Evolutionary conservation across 2,329 filamentous ascomycete genomes (phyloP).

Genomic region (Curvularia hawaiiensis): DNA sequence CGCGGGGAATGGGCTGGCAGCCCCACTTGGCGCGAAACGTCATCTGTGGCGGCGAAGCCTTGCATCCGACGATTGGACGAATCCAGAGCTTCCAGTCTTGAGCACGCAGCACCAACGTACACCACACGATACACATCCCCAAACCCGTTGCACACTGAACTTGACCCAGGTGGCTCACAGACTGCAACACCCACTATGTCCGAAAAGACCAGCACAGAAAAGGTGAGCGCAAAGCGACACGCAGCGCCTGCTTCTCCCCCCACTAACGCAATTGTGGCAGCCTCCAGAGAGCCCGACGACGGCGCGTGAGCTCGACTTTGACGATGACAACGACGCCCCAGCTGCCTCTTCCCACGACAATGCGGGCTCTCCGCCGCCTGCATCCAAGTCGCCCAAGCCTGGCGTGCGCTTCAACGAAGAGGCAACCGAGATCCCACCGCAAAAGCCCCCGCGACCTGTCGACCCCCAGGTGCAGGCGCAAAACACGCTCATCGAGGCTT

Average conservation of each 20-base stretch:
- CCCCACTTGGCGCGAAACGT: constrained; percentile 22
- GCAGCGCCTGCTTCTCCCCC: neutral
- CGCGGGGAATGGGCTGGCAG: neutral
- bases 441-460: constrained; percentile 82
- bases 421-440: constrained; percentile 62
- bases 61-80: constrained; percentile 14
- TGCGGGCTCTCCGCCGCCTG: constrained; percentile 45
- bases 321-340: constrained; percentile 59
- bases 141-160: neutral
- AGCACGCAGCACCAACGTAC: neutral
- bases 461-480: constrained; percentile 84
- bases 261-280: constrained; percentile 15
- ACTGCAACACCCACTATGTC: constrained; percentile 18
- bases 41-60: constrained; percentile 19
- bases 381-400: constrained; percentile 48
- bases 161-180: neutral
- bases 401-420: constrained; percentile 55
- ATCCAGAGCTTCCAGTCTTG: constrained; percentile 7
- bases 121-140: neutral
- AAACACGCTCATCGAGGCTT: constrained; percentile 89
- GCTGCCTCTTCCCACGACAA: constrained; percentile 31
- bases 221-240: constrained; percentile 9
- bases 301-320: constrained; percentile 61
- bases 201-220: constrained; percentile 24
- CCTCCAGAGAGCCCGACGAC: constrained; percentile 53